Evolutionary conservation across 495 filamentous ascomycete genomes (phyloP).

Genomic region (Penicillium bialowiezense): DNA sequence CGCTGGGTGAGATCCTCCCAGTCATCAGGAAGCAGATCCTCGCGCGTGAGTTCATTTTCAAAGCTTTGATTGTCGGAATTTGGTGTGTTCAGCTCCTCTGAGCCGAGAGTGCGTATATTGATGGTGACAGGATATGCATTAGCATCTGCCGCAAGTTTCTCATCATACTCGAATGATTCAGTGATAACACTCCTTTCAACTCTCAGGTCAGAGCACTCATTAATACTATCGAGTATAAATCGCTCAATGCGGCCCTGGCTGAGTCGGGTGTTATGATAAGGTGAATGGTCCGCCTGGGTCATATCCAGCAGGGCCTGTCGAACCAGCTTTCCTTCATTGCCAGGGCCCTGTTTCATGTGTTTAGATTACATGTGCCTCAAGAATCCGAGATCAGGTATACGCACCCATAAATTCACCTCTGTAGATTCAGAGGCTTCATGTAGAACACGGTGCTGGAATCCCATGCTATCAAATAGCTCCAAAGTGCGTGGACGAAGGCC

Average conservation of each 20-base stretch:
- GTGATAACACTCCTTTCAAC: constrained; percentile 52
- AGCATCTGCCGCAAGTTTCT: constrained; percentile 35
- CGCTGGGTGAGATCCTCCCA: constrained; percentile 50
- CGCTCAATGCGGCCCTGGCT: constrained; percentile 57
- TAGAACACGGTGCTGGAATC: constrained; percentile 57
- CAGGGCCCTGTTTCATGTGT: constrained; percentile 23
- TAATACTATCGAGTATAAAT: constrained; percentile 52
- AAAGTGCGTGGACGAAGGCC: constrained; percentile 56
- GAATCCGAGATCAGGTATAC: not conserved
- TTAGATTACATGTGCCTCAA: not conserved
- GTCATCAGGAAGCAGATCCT: constrained; percentile 53
- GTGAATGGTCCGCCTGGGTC: constrained; percentile 50
- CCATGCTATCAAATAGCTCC: constrained; percentile 67
- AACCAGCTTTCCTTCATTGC: constrained; percentile 44
- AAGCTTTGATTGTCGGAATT: not conserved
- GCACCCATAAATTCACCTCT: constrained; percentile 37
- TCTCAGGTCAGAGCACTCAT: constrained; percentile 40
- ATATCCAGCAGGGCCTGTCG: constrained; percentile 51
- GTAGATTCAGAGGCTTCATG: constrained; percentile 57
- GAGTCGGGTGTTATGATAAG: constrained; percentile 50
- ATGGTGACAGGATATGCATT: constrained; percentile 55
- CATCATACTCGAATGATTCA: constrained; percentile 44
- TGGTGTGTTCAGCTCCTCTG: constrained; percentile 39
- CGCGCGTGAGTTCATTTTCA: constrained; percentile 46
- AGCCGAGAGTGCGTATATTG: constrained; percentile 39